Percentiles rank a stretch among this genome's conserved stretches.
phyloP scores from a whole-genome alignment of 768 basidiomycete genomes.

The Suillus cothurnatus region DNA sequence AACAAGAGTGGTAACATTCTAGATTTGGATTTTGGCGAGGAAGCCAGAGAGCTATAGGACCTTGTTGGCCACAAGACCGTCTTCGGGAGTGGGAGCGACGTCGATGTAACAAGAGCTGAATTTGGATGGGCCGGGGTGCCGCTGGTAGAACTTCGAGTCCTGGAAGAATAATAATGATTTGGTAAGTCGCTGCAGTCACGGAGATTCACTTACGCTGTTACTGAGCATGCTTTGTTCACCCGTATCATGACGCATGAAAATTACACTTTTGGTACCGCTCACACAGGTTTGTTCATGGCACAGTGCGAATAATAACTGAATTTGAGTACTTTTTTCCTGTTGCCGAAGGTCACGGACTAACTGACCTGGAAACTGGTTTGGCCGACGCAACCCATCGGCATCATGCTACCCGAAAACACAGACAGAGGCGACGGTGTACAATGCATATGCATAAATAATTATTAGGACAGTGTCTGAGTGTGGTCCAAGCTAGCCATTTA shows the following conservation, averaged over 20 bases:
- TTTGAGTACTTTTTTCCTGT: not conserved
- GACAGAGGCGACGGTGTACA: not conserved
- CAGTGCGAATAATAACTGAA: not conserved
- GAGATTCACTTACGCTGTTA: not conserved
- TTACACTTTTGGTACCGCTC: not conserved
- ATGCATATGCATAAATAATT: not conserved
- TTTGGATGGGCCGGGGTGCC: conserved; percentile 12
- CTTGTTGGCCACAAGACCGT: conserved; percentile 14
- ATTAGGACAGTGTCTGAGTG: not conserved
- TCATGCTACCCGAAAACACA: not conserved
- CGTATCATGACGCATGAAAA: not conserved
- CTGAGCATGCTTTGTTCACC: not conserved
- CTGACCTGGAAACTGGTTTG: not conserved
- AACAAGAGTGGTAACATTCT: conserved; percentile 10
- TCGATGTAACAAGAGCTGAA: conserved; percentile 21
- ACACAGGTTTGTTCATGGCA: not conserved
- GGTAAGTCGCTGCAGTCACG: not conserved
- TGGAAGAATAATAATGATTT: not conserved
- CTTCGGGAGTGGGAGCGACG: conserved; percentile 13
- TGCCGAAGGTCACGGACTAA: not conserved
- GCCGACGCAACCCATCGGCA: not conserved
- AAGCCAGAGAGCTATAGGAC: conserved; percentile 16
- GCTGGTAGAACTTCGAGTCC: conserved; percentile 25
- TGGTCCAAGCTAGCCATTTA: not conserved
- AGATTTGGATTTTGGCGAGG: conserved; percentile 16